A percentile compares a stretch with the other conserved stretches of the same genome.
These are phyloP conservation scores for Aureobasidium zeae DNA, from an alignment of 2,329 filamentous ascomycete species.

Conservation along the genomic window DNA sequence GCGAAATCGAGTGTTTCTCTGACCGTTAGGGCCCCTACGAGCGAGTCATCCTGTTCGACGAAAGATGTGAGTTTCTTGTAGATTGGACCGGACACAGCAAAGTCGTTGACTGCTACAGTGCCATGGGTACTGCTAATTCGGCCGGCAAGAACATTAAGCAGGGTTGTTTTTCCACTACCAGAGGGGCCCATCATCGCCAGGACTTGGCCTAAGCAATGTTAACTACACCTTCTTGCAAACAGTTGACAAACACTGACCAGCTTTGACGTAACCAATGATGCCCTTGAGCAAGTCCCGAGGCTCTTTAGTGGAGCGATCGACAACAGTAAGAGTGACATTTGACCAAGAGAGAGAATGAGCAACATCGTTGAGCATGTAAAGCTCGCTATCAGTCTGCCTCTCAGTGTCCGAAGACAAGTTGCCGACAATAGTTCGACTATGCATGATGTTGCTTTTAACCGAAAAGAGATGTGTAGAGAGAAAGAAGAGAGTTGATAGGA, in stretches of 20 bases:
- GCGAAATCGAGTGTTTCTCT: conserved; percentile 68
- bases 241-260: background rate
- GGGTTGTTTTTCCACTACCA: conserved; percentile 65
- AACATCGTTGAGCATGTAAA: conserved; percentile 48
- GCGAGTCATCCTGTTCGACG: conserved; percentile 76
- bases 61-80: conserved; percentile 52
- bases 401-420: conserved; percentile 6
- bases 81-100: conserved; percentile 35
- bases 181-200: conserved; percentile 70
- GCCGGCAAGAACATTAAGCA: conserved; percentile 67
- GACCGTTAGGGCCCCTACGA: conserved; percentile 70
- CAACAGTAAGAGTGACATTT: conserved; percentile 56
- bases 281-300: conserved; percentile 50
- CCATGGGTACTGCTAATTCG: conserved; percentile 43
- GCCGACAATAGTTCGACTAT: background rate
- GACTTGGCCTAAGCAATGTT: conserved; percentile 49
- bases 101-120: conserved; percentile 52
- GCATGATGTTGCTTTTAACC: background rate
- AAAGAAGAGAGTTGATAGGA: background rate
- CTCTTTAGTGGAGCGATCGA: conserved; percentile 54
- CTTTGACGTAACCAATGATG: conserved; percentile 46
- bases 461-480: background rate
- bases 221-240: background rate
- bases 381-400: conserved; percentile 17
- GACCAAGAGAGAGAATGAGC: conserved; percentile 56